Conservation (phyloP, 2,329 filamentous ascomycete species). For the Phialocephala sp. region DNA sequence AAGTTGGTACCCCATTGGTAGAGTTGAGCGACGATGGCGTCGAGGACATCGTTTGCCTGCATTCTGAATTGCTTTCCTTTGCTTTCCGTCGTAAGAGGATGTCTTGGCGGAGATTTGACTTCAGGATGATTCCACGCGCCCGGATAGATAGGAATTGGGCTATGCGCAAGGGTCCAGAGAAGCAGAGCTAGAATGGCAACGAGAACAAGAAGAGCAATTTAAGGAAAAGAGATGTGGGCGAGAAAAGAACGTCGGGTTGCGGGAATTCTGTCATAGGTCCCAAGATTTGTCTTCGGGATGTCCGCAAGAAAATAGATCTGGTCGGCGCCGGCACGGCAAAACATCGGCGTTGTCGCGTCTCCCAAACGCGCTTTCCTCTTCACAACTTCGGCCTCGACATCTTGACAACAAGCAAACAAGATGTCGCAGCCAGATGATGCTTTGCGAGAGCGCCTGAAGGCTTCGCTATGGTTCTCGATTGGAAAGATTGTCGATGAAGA, state of each 20-base stretch:
- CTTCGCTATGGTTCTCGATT: constrained; percentile 82
- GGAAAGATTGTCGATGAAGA: constrained; percentile 91
- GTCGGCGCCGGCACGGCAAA: constrained; percentile 18
- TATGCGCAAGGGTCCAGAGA: not conserved
- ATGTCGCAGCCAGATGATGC: constrained; percentile 34
- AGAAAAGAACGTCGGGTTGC: constrained; percentile 11
- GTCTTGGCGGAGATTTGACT: not conserved
- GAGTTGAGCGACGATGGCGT: not conserved
- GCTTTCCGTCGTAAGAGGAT: not conserved
- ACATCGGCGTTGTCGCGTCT: constrained; percentile 30
- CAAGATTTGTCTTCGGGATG: constrained; percentile 7
- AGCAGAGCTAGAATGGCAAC: not conserved
- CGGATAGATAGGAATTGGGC: not conserved
- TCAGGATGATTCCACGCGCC: not conserved
- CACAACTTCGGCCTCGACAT: not conserved
- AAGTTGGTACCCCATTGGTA: constrained; percentile 36
- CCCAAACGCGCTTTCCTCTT: not conserved
- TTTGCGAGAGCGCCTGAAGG: constrained; percentile 50
- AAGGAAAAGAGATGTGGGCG: constrained; percentile 12
- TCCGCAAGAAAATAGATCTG: constrained; percentile 17
- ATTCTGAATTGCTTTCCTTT: not conserved
- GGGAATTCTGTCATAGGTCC: constrained; percentile 14
- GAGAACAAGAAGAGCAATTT: constrained; percentile 13
- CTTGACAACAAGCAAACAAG: constrained; percentile 10
- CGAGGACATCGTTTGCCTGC: not conserved